Base-by-base conservation (phyloP, 768 basidiomycete species). In the Obba rivulosa region DNA sequence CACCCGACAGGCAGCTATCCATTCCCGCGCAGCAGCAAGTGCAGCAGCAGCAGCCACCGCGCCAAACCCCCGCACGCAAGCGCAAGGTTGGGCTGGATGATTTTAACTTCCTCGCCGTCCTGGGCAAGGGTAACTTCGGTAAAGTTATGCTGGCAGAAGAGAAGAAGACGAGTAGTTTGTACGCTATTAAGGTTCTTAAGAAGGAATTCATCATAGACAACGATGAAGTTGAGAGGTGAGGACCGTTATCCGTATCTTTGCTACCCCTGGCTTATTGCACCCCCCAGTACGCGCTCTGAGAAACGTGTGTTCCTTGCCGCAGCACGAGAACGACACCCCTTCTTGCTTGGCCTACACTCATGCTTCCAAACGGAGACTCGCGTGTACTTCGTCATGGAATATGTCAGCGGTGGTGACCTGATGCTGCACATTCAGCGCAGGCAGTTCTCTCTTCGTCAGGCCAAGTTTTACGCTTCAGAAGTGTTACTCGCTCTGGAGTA, bases 201-300 rank as follows among this genome's bases (percentile, higher is more conserved):
- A 99, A 99, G 65, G 96, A 98, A 69, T 98, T 99, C 63, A 98
- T 99, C 66, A 98, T 99, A 59, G 96, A 99, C 66, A 98, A 99
- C 53, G 96, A 99, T 67, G 96, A 98, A 74, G 93, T 99, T 3
- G 96, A 98, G 70, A 96, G 93, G 95, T 95, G 57, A 48, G 76
- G 50, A 42, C 47, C 38, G 11, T 17, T 20, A 13, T 20, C 24
- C 35, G 25, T 48, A 17, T 40, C 21, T 23, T 34, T 24, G 25
- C 18, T 17, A 24, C 36, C 3, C 14, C 24, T 34, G 17, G 22
- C 35, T 46, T 8, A 48, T 18, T 41, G 8, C 38, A 10, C 10
- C 24, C 14, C 38, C 21, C 55, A 98, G 96, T 59, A 98, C 96
- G 17, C 94, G 95, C 51, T 98, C 96, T 2, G 96, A 99, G 69